These are phyloP conservation scores for Suhomyces yuchorum DNA, from an alignment of 1,139 yeast genomes.

Conservation along the genomic window DNA sequence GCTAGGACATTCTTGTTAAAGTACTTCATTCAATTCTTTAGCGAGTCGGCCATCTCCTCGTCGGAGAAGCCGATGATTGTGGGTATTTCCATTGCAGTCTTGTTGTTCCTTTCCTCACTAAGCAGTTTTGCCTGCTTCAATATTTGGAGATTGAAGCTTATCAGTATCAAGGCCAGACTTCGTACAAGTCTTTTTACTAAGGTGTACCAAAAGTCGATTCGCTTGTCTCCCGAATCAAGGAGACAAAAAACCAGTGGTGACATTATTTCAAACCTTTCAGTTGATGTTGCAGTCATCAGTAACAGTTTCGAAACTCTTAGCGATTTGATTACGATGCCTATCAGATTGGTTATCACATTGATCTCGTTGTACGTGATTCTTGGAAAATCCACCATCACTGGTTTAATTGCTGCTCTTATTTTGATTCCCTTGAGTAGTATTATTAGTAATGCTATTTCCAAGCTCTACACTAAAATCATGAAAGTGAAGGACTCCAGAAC, in stretches of 20 bases:
- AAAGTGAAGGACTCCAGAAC: constrained; percentile 41
- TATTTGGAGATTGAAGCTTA: constrained; percentile 25
- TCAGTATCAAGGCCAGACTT: constrained; percentile 21
- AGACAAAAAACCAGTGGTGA: constrained; percentile 45
- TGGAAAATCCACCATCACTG: constrained; percentile 40
- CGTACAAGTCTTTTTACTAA: constrained; percentile 31
- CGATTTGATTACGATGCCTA: constrained; percentile 33
- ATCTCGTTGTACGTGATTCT: constrained; percentile 31
- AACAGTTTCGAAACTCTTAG: constrained; percentile 28
- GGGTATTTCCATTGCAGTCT: constrained; percentile 33
- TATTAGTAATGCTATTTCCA: constrained; percentile 32
- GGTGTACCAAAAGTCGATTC: constrained; percentile 38
- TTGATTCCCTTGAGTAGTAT: constrained; percentile 38
- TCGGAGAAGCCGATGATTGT: constrained; percentile 26
- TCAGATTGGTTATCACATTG: constrained; percentile 32
- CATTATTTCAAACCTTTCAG: constrained; percentile 41
- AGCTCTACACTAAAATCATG: constrained; percentile 29
- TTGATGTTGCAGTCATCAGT: constrained; percentile 34
- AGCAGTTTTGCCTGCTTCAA: constrained; percentile 30
- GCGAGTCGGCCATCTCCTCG: constrained; percentile 18
- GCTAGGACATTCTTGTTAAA: constrained; percentile 37
- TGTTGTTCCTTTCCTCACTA: constrained; percentile 30
- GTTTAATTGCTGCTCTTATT: constrained; percentile 34
- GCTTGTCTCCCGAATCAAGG: constrained; percentile 39
- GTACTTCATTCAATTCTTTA: constrained; percentile 32